Percentiles rank a stretch among this genome's conserved stretches.
Evolutionary conservation across 2,329 filamentous ascomycete species (phyloP).

Genomic region (Pezicula neosporulosa): DNA sequence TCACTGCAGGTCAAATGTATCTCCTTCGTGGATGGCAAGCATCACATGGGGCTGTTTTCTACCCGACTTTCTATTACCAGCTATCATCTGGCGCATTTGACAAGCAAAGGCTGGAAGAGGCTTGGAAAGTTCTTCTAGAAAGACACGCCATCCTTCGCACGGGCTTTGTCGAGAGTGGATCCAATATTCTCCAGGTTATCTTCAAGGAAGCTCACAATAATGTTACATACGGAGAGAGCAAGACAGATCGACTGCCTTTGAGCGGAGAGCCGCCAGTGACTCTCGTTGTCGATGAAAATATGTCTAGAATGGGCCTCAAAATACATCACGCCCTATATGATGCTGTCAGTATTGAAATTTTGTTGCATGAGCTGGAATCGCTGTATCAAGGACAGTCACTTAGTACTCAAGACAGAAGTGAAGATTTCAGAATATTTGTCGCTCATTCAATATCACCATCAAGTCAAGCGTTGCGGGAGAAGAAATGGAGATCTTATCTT

Average conservation of each 20-base stretch:
- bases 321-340: constrained; percentile 92
- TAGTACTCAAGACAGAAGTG: not conserved
- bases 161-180: constrained; percentile 42
- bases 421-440: constrained; percentile 28
- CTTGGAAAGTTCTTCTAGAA: constrained; percentile 59
- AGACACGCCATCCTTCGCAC: constrained; percentile 67
- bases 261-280: constrained; percentile 16
- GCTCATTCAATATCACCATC: constrained; percentile 35
- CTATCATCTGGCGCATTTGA: constrained; percentile 38
- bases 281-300: constrained; percentile 16
- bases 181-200: constrained; percentile 63
- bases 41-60: constrained; percentile 65
- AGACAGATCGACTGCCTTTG: not conserved
- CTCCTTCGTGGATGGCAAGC: constrained; percentile 77
- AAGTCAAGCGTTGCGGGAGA: constrained; percentile 3
- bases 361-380: constrained; percentile 52
- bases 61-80: constrained; percentile 65
- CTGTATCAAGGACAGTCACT: constrained; percentile 30
- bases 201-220: constrained; percentile 35
- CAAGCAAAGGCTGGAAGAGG: constrained; percentile 40
- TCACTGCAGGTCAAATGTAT: constrained; percentile 74
- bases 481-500: constrained; percentile 42
- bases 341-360: constrained; percentile 67
- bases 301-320: constrained; percentile 38
- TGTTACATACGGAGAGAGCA: constrained; percentile 25